Evolutionary conservation across 108 stramenopile genomes (phyloP), one percentile per base, ranked within the genome.

Genomic region (Nannochloropsis salina): DNA sequence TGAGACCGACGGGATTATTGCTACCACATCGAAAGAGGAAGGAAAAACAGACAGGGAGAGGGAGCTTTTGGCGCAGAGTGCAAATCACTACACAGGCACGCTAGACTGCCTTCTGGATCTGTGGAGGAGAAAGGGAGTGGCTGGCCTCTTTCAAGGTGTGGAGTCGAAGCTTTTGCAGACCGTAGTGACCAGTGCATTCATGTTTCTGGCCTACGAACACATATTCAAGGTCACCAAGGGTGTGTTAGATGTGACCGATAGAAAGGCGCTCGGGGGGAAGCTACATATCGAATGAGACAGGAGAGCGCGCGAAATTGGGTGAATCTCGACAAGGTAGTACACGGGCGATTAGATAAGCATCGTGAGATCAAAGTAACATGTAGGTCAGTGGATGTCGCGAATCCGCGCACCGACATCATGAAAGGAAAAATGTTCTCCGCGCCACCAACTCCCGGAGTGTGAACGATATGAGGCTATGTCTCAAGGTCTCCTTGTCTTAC

Each of bases 181-280:
- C 0, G 96, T 96, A 3, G 87, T 96, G 84, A 95, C 96, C 8
- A 86, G 89, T 43, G 86, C 85, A 15, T 43, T 89, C 1, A 79
- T 86, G 40, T 97, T 95, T 88, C 89, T 97, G 89, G 94, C 94
- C 9, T 97, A 97, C 86, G 96, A 97, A 84, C 94, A 95, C 84
- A 94, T 94, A 79, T 84, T n/a, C 61, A 74, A 74, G 61, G 61
- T n/a, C 2, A 74, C 61, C 20, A 74, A 74, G 61, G 20, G n/a
- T 74, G 15, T 74, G 4, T 15, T 74, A 2, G 61, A 74, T n/a
- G 61, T 74, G 15, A n/a, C 20, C 6, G 61, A 4, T 3, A 74
- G 61, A n/a, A n/a, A 74, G 61, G n/a, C 0, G 31, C 31, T 31
- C 31, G 31, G 31, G 31, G 31, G 31, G 1, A 31, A 31, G 31